Base-by-base conservation (phyloP, 2,329 filamentous ascomycete genomes). In the Colletotrichum trifolii region DNA sequence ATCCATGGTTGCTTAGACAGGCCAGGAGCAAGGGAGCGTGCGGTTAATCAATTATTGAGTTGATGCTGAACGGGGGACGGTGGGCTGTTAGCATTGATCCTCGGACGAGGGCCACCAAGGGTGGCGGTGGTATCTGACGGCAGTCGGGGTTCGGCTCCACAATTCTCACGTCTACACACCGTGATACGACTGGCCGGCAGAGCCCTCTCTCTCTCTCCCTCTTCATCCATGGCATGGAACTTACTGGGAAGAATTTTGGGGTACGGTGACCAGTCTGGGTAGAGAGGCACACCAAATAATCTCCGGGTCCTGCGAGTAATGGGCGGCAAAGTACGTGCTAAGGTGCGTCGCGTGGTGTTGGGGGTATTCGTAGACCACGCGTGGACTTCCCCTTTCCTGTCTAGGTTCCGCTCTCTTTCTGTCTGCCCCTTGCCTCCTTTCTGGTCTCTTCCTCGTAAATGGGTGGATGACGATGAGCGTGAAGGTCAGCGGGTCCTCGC, bases 1-100 rank as follows among this genome's bases (percentile, higher is more conserved):
- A 72, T 85, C 81, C 84, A 86, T 86, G 77, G 73, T 25, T 76
- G 76, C 73, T 71, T 71, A 72, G 68, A 72, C 70, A 70, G 25
- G 25, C 25, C 25, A 25, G 69, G 63, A 53, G 68, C 68, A 71
- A 76, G 70, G 71, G 74, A 77, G 71, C 71, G 74, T 75, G 73
- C 66, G 68, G 70, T 75, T 73, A 74, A 74, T 75, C 72, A 77
- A 76, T 75, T 75, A 75, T 72, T 66, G 70, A 71, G 69, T 69
- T 73, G 73, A 75, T 75, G 72, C 77, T 80, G 71, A 66, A 69
- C 71, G 63, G 68, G 39, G 60, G 68, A 71, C 67, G 66, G 70
- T 69, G 68, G 67, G 66, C 65, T 60, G 76, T 83, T 75, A 83
- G 80, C 77, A 76, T 78, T 69, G 73, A 75, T 74, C 59, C 66